Base-by-base conservation (phyloP, 768 basidiomycete genomes). In the Mycena belliarum region DNA sequence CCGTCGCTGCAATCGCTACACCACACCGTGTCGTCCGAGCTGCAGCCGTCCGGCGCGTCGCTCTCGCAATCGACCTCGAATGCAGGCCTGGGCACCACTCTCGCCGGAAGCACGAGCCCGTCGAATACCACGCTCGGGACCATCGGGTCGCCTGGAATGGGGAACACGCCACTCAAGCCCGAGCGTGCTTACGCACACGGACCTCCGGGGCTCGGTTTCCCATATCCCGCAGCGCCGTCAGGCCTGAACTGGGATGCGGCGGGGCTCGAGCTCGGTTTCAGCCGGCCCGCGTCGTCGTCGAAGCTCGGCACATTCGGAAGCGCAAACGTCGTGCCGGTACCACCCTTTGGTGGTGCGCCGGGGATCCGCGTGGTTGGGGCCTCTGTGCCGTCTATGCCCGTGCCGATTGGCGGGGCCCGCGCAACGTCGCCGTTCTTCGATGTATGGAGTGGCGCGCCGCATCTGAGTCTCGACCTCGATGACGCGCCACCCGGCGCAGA, bases 401-500 rank as follows among this genome's bases (percentile, higher is more conserved):
- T 15, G 4, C 16, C 16, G 33, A n/a, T n/a, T n/a, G 33, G 33
- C 33, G 33, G 33, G 5, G 33, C 16, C 16, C 11, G 33, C 33
- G 7, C 33, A 15, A 4, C 33, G 33, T 35, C 12, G 29, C 7
- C 33, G 33, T 15, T 35, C 33, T 35, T 4, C 33, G 12, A n/a
- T 18, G 33, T 12, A 24, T 18, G 51, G 4, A 33, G n/a, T 37
- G 18, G 52, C 10, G 53, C 54, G 38, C 61, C 61, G 46, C 61
- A 59, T 45, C 26, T 63, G 42, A 63, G 57, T 24, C 35, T 63
- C 0, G 53, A 63, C 43, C 35, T 63, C 23, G 58, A 60, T 25
- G 62, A 63, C 29, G 62, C 62, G 45, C 62, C 62, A 45, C 62
- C 62, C 2, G 62, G 62, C n/a, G 62, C 62, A 15, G 50, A 60